Evolutionary conservation across 805 yeast species (phyloP).

Genomic region (Isabelozyma pseudorhagii): DNA sequence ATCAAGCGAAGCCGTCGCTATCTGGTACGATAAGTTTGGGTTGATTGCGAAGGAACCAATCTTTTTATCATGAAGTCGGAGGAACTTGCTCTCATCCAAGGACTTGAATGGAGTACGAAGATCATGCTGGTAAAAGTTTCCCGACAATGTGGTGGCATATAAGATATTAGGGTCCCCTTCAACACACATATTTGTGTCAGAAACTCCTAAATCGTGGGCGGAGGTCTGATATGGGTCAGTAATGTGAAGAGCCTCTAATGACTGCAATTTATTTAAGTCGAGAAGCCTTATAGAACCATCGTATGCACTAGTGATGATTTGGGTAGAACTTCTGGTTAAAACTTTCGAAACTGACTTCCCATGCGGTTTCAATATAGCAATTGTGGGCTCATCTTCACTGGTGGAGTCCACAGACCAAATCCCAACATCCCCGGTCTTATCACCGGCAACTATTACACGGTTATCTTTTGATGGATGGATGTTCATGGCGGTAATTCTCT

Average conservation of each 20-base stretch:
- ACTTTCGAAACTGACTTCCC: constrained; percentile 70
- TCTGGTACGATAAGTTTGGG: constrained; percentile 60
- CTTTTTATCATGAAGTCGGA: constrained; percentile 80
- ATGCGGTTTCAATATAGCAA: constrained; percentile 69
- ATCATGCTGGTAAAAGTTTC: constrained; percentile 77
- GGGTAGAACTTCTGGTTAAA: constrained; percentile 47
- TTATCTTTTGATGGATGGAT: constrained; percentile 73
- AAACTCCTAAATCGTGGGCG: constrained; percentile 52
- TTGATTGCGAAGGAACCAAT: constrained; percentile 86
- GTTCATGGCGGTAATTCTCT: constrained; percentile 67
- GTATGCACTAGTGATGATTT: constrained; percentile 70
- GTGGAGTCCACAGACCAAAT: constrained; percentile 73
- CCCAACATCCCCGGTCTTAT: constrained; percentile 82
- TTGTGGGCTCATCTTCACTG: constrained; percentile 42
- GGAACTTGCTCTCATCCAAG: constrained; percentile 24
- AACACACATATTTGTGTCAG: constrained; percentile 62
- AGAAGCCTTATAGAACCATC: constrained; percentile 82
- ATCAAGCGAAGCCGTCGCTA: constrained; percentile 89
- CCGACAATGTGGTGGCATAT: constrained; percentile 74
- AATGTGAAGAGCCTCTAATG: constrained; percentile 46
- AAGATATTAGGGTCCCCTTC: constrained; percentile 49
- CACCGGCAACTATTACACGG: constrained; percentile 78
- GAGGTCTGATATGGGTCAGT: constrained; percentile 52
- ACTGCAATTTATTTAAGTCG: constrained; percentile 60
- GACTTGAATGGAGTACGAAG: constrained; percentile 45